Evolutionary conservation across 2,329 filamentous ascomycete genomes (phyloP), one percentile per base, ranked within the genome.

Genomic region (Bipolaris bicolor): DNA sequence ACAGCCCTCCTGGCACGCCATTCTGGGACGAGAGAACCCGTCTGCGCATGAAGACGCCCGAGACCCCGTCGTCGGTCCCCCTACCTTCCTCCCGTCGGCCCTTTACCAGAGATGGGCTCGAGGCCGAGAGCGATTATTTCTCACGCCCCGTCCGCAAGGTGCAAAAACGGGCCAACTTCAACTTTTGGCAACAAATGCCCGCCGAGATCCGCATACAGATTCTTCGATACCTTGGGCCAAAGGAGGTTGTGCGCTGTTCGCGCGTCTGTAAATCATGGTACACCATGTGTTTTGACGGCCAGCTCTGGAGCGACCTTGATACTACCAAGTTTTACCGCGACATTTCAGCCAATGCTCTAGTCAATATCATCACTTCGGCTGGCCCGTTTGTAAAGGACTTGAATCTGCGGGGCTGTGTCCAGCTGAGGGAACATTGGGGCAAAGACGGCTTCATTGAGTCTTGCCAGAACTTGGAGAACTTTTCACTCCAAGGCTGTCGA

Each of bases 311-410:
- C 3, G 86, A 84, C 40, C 84, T 98, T 47, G 92, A 98, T 52
- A 80, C 91, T 1, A 89, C 92, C 7, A 88, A 90, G 48, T 98
- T 94, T 76, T 97, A 98, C 73, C 86, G 85, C 62, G 86, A 92
- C 50, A 98, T 98, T 63, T 89, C 94, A 0, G 90, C 90, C 20
- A 88, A 91, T 62, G 90, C 91, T 0, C 79, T 99, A 46, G 86
- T 92, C 54, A 92, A 90, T 69, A 92, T 98, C 60, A 92, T 98
- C 70, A 86, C 88, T 1, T 84, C 88, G 3, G 92, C 92, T 1
- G 95, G 94, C 0, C 91, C 94, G 0, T 99, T 98, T 68, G 87
- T 98, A 52, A 90, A 90, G 65, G 88, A 97, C 67, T 82, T 99
- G 52, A 98, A 98, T 69, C 83, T 99, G 3, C 83, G 94, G 65